Evolutionary conservation across 1,139 yeast species (phyloP).

Genomic region (Hemisphaericaspora xylanilytica): DNA sequence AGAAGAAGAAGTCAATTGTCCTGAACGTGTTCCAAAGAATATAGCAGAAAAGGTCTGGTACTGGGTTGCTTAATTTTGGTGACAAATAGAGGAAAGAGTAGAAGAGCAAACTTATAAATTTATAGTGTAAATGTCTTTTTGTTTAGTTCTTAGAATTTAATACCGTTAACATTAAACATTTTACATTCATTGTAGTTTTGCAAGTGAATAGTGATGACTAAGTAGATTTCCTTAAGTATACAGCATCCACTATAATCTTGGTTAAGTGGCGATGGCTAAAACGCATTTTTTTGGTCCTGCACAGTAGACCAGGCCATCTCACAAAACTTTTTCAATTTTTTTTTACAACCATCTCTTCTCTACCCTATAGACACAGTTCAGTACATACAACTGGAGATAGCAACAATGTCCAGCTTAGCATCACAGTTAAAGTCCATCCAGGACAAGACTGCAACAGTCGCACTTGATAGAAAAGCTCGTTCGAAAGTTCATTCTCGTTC

Average conservation of each 20-base stretch:
- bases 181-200: too few species aligned
- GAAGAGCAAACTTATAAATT: too few species aligned
- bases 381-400: not conserved
- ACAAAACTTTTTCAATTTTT: constrained; percentile 1
- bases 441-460: constrained; percentile 65
- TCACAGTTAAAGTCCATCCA: constrained; percentile 77
- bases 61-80: constrained; percentile 25
- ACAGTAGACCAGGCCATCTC: not conserved
- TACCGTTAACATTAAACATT: too few species aligned
- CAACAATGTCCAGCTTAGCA: constrained; percentile 58
- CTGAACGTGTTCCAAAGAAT: constrained; percentile 30
- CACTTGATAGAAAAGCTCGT: constrained; percentile 82
- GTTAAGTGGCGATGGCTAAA: too few species aligned
- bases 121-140: not conserved
- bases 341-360: not conserved
- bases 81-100: too few species aligned
- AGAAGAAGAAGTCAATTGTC: constrained; percentile 33
- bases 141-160: too few species aligned
- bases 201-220: too few species aligned
- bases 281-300: too few species aligned
- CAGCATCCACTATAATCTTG: too few species aligned
- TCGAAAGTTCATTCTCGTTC: constrained; percentile 88
- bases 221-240: too few species aligned
- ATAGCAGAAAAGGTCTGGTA: constrained; percentile 36
- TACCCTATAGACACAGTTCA: not conserved